Conservation (phyloP, 179 eudicot species). For the Patellifolia procumbens region DNA sequence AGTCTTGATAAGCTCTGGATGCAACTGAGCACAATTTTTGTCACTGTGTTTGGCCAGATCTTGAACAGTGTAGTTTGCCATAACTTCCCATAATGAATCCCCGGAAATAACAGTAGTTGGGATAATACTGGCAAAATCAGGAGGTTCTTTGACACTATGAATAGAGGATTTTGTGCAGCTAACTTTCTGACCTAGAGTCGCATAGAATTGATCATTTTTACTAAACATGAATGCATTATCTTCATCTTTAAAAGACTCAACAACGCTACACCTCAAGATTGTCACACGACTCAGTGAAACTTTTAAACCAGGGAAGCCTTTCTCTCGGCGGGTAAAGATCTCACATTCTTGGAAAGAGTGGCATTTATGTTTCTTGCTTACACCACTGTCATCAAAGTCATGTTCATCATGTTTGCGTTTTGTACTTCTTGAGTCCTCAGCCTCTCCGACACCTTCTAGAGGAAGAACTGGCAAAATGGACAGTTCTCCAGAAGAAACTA, state of each 20-base stretch:
- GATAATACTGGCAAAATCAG: constrained; percentile 38
- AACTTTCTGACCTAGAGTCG: constrained; percentile 36
- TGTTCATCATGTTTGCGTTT: constrained; percentile 61
- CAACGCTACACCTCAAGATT: constrained; percentile 41
- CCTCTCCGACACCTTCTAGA: constrained; percentile 87
- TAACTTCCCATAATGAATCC: constrained; percentile 76
- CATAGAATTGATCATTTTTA: constrained; percentile 42
- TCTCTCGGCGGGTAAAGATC: constrained; percentile 64
- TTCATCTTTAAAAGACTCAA: constrained; percentile 46
- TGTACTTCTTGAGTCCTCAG: constrained; percentile 63
- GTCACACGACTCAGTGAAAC: constrained; percentile 54
- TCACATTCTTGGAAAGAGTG: constrained; percentile 54
- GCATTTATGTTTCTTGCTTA: constrained; percentile 49
- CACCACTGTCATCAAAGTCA: constrained; percentile 36
- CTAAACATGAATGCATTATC: constrained; percentile 27
- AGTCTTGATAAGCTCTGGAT: constrained; percentile 56
- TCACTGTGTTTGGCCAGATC: constrained; percentile 33
- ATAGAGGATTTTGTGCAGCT: constrained; percentile 28
- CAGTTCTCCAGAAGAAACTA: constrained; percentile 72
- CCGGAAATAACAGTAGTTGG: constrained; percentile 34
- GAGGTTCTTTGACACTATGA: constrained; percentile 37
- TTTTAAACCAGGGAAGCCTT: constrained; percentile 90
- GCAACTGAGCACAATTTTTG: constrained; percentile 32
- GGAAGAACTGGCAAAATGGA: constrained; percentile 71
- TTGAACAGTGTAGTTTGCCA: constrained; percentile 54